These are phyloP conservation scores for Colletotrichum gloeosporioides DNA, from an alignment of 2,329 filamentous ascomycete genomes.

Conservation along the genomic window DNA sequence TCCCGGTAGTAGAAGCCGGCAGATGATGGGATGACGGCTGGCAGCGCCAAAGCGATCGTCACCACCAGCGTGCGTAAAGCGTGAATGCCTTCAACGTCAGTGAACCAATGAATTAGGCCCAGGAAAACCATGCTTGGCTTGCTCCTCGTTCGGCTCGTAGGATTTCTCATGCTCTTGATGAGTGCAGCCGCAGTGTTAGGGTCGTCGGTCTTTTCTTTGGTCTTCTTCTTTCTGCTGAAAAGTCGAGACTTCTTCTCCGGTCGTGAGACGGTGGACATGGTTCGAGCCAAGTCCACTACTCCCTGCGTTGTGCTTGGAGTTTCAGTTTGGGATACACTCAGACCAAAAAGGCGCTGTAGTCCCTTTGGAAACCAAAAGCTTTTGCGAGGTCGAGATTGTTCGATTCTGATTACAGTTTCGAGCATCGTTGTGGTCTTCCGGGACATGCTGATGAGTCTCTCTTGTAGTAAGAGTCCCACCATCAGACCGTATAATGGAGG, in stretches of 20 bases:
- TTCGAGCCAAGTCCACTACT: background rate
- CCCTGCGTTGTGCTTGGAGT: background rate
- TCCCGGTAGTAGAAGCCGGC: background rate
- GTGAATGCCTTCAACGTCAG: background rate
- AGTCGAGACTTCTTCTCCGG: background rate
- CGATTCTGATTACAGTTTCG: background rate
- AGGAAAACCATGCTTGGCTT: background rate
- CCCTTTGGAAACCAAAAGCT: background rate
- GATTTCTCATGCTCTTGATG: background rate
- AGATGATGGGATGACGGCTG: background rate
- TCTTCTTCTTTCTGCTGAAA: background rate
- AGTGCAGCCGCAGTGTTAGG: background rate
- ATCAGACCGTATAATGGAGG: background rate
- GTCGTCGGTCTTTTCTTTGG: background rate
- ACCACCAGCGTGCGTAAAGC: background rate
- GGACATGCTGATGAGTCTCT: background rate
- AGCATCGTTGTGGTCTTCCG: background rate
- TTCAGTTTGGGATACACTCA: background rate
- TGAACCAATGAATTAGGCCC: background rate
- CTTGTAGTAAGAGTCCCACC: accelerated
- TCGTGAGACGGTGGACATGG: background rate
- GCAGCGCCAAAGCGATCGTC: background rate
- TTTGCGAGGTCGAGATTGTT: background rate
- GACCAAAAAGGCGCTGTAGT: background rate
- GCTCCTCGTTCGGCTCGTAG: background rate